These are phyloP conservation scores for Pelagomonas calceolata DNA, from an alignment of 108 stramenopile species.

Conservation along the genomic window DNA sequence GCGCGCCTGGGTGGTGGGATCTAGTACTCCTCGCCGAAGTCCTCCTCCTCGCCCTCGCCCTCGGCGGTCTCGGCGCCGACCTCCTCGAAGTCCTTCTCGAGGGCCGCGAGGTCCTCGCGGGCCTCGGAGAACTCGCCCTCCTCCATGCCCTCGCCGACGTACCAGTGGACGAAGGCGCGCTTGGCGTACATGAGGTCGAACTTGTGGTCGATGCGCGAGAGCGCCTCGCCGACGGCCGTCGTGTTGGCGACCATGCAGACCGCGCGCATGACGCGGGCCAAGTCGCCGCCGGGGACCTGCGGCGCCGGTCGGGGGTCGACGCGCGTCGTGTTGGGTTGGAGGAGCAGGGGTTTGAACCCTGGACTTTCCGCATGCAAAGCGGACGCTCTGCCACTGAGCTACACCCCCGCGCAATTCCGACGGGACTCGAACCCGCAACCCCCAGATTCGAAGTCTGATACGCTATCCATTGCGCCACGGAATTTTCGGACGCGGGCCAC, in stretches of 20 bases:
- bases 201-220: conserved; percentile 97
- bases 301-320: too few species aligned
- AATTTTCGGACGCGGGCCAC: too few species aligned
- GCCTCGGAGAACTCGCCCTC: conserved; percentile 99
- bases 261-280: conserved; percentile 88
- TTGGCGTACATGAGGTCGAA: conserved; percentile 99
- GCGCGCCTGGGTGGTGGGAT: too few species aligned
- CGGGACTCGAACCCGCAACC: too few species aligned
- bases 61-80: conserved; percentile 89
- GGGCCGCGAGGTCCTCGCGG: conserved; percentile 97
- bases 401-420: too few species aligned
- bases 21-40: conserved; percentile 77
- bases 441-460: too few species aligned
- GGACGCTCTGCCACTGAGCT: too few species aligned
- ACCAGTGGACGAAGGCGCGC: conserved; percentile 99
- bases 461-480: too few species aligned
- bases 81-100: conserved; percentile 95
- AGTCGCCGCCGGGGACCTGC: conserved; percentile 84
- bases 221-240: conserved; percentile 95
- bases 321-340: too few species aligned
- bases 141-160: conserved; percentile 99
- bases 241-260: conserved; percentile 99
- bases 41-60: conserved; percentile 77
- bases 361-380: too few species aligned
- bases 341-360: too few species aligned